These are phyloP conservation scores for Exophiala sp. DNA, from an alignment of 2,329 filamentous ascomycete species.

Conservation along the genomic window DNA sequence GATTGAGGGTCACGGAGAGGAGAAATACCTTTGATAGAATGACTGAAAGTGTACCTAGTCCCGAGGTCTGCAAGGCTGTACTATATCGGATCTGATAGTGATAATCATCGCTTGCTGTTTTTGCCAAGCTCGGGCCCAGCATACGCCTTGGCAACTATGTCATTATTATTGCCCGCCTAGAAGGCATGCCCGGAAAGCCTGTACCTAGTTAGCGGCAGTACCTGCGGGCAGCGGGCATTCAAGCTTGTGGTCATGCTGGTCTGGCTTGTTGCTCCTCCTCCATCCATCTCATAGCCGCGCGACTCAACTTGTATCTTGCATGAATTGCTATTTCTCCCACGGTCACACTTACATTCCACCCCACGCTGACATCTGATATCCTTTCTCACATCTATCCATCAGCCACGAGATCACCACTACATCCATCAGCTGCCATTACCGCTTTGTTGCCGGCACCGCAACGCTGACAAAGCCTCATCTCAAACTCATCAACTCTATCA, in stretches of 20 bases:
- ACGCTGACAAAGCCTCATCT: slow-evolving; percentile 19
- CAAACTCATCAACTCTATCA: slow-evolving; percentile 5
- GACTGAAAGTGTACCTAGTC: not conserved
- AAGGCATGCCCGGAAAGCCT: not conserved
- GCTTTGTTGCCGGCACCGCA: slow-evolving; percentile 16
- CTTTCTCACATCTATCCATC: slow-evolving; percentile 10
- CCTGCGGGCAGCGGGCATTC: not conserved
- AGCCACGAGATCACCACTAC: slow-evolving; percentile 10
- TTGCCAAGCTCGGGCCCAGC: not conserved
- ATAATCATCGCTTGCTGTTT: not conserved
- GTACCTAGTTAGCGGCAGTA: not conserved
- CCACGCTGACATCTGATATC: slow-evolving; percentile 20
- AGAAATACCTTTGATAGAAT: not conserved
- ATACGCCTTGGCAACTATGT: slow-evolving; percentile 1
- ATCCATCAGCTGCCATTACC: slow-evolving; percentile 10
- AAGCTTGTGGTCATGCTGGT: not conserved
- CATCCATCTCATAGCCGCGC: not conserved
- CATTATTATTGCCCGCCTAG: not conserved
- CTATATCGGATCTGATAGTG: not conserved
- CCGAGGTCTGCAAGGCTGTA: not conserved
- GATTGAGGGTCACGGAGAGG: not conserved
- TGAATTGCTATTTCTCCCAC: not conserved
- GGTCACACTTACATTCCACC: slow-evolving; percentile 5
- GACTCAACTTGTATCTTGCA: slow-evolving; percentile 10
- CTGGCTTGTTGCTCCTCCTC: not conserved